Evolutionary conservation across 2,329 filamentous ascomycete species (phyloP).

Genomic region (Eurotiales sp.): DNA sequence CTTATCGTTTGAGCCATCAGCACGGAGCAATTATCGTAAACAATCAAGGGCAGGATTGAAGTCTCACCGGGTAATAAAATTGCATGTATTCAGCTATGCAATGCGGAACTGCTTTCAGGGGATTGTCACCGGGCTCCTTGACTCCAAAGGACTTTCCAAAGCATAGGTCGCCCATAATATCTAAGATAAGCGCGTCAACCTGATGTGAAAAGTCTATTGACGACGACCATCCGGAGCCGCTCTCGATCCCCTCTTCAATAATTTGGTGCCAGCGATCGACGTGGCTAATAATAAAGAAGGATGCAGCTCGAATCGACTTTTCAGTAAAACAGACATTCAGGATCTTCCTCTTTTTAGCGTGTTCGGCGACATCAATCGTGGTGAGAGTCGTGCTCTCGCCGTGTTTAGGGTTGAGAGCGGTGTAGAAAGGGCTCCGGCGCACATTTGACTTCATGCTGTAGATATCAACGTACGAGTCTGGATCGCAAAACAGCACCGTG

Average conservation of each 20-base stretch:
- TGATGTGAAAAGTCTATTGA: conserved; percentile 3
- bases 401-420: neutral
- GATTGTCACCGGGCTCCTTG: conserved; percentile 7
- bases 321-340: conserved; percentile 7
- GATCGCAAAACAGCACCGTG: neutral
- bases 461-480: neutral
- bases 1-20: neutral
- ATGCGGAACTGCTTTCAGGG: neutral
- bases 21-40: neutral
- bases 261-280: conserved; percentile 3
- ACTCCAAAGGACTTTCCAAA: conserved; percentile 6
- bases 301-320: conserved; percentile 3
- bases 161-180: conserved; percentile 9
- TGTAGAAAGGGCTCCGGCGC: neutral
- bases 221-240: neutral
- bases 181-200: neutral
- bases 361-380: neutral
- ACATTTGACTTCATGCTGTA: conserved; percentile 1
- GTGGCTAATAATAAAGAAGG: conserved; percentile 2
- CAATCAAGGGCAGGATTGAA: neutral
- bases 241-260: neutral
- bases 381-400: neutral
- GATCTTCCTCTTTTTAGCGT: conserved; percentile 2
- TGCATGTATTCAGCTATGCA: neutral
- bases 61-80: conserved; percentile 7